Evolutionary conservation across 192 early-diverging fungal genomes (phyloP).

Genomic region (Backusella parvicylindrica): DNA sequence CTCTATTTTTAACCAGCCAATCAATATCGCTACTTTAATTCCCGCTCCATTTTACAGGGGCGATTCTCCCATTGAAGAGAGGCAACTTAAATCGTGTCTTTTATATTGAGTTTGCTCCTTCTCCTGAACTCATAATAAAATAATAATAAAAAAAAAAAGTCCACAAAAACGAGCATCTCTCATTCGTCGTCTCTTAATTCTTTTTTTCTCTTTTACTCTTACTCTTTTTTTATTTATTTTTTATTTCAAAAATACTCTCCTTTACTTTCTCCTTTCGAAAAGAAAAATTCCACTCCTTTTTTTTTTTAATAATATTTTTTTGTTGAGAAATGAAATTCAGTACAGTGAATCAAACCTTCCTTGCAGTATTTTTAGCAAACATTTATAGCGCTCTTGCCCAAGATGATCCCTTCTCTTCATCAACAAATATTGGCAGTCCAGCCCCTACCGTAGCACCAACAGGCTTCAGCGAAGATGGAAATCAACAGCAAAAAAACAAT

Average conservation of each 20-base stretch:
- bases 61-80: background rate
- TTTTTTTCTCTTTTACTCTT: constrained; percentile 1
- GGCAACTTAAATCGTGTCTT: constrained; percentile 3
- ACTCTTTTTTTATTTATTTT: constrained; percentile 14
- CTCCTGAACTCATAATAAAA: constrained; percentile 3
- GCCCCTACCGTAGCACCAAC: background rate
- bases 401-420: background rate
- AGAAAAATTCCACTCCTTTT: background rate
- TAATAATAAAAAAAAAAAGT: constrained; percentile 12
- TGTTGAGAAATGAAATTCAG: background rate
- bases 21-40: background rate
- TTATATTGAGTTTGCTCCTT: background rate
- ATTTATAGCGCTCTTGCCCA: background rate
- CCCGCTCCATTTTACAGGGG: background rate
- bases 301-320: background rate
- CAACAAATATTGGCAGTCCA: background rate
- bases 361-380: background rate
- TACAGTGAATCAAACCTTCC: background rate
- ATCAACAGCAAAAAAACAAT: background rate
- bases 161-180: background rate
- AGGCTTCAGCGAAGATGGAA: background rate
- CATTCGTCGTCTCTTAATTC: background rate
- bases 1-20: constrained; percentile 9
- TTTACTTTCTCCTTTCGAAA: constrained; percentile 6
- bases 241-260: background rate